Percentiles rank a stretch among this genome's conserved stretches.
phyloP scores from a whole-genome alignment of 192 early-diverging fungal genomes.

The Dissophora globulifera region DNA sequence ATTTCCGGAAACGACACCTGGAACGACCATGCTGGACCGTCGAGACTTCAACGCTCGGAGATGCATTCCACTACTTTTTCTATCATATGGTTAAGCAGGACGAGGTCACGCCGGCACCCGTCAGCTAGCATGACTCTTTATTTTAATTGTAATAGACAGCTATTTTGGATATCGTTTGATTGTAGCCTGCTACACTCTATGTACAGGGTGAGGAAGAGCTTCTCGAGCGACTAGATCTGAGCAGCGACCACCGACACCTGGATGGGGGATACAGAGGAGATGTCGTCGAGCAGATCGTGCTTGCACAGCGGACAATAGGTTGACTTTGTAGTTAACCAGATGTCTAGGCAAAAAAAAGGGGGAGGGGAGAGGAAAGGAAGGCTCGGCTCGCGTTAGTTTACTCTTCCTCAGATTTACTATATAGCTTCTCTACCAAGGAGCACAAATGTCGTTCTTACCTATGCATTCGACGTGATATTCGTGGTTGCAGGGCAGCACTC shows the following conservation, averaged over 20 bases:
- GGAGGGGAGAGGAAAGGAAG: background rate
- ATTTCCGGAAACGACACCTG: constrained; percentile 83
- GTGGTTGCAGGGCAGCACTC: too few species aligned
- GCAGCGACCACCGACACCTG: background rate
- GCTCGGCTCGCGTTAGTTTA: background rate
- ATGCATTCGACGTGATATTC: constrained; percentile 20
- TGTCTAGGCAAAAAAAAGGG: constrained; percentile 16
- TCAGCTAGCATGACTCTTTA: background rate
- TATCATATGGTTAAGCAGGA: constrained; percentile 70
- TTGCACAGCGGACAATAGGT: constrained; percentile 54
- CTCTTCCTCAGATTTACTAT: background rate
- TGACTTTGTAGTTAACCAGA: constrained; percentile 50
- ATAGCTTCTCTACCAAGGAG: too few species aligned
- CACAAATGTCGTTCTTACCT: constrained; percentile 12
- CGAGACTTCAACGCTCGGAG: constrained; percentile 73
- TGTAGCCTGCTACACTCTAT: too few species aligned
- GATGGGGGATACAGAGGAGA: too few species aligned
- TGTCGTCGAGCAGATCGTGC: constrained; percentile 24
- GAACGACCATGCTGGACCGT: constrained; percentile 74
- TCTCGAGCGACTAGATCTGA: background rate
- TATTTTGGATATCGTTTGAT: too few species aligned
- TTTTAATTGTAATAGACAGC: background rate
- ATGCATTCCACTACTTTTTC: constrained; percentile 84
- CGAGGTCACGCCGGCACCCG: background rate
- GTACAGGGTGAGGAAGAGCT: background rate